Percentiles rank a stretch among this genome's conserved stretches.
Evolutionary conservation across 805 yeast species (phyloP).

Genomic region (Barnettozyma vustinii): DNA sequence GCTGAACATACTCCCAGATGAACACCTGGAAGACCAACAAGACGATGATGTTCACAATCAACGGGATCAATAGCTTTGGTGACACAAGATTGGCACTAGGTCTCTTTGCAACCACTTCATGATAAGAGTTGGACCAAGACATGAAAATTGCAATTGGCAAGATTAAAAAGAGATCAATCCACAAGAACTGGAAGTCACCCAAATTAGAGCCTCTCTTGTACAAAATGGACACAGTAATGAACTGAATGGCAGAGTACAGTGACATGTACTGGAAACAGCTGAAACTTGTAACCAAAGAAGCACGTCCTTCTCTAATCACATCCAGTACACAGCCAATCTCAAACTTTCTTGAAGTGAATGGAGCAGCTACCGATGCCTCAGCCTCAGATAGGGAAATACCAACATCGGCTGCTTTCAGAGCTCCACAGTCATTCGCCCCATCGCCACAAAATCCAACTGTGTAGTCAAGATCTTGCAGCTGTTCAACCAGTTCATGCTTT

Average conservation of each 20-base stretch:
- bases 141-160: slow-evolving; percentile 93
- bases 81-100: slow-evolving; percentile 95
- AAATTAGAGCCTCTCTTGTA: slow-evolving; percentile 87
- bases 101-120: slow-evolving; percentile 54
- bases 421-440: slow-evolving; percentile 99
- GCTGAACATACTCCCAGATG: slow-evolving; percentile 58
- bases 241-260: slow-evolving; percentile 92
- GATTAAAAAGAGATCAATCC: slow-evolving; percentile 86
- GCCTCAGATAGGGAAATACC: slow-evolving; percentile 96
- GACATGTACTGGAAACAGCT: slow-evolving; percentile 98
- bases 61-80: slow-evolving; percentile 77
- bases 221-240: slow-evolving; percentile 76
- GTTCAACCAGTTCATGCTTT: slow-evolving; percentile 90
- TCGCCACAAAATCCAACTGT: slow-evolving; percentile 98
- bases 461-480: slow-evolving; percentile 77
- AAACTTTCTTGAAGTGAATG: slow-evolving; percentile 86
- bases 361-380: slow-evolving; percentile 98
- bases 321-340: slow-evolving; percentile 91
- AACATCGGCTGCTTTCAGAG: slow-evolving; percentile 94
- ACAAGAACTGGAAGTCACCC: slow-evolving; percentile 94
- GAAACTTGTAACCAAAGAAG: slow-evolving; percentile 90
- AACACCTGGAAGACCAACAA: slow-evolving; percentile 59
- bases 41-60: slow-evolving; percentile 70
- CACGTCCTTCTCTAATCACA: slow-evolving; percentile 91
- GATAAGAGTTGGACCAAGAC: slow-evolving; percentile 93